phyloP scores from a whole-genome alignment of 257 asterid genomes.

The Solanum piurae region DNA sequence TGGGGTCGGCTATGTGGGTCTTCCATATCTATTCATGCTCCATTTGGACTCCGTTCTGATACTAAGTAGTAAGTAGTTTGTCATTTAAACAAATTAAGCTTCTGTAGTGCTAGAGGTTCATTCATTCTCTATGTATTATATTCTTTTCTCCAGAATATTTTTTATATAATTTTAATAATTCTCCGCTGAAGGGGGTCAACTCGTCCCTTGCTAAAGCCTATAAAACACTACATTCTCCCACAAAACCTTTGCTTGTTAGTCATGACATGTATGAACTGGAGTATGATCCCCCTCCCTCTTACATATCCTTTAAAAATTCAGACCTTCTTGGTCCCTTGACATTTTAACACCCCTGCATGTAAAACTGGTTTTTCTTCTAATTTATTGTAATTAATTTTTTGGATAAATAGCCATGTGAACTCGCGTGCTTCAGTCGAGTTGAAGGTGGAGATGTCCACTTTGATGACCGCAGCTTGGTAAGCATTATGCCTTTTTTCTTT shows the following conservation, averaged over 20 bases:
- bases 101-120: background rate
- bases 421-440: slow-evolving; percentile 87
- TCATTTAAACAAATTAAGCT: background rate
- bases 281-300: background rate
- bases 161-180: background rate
- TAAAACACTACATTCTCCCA: background rate
- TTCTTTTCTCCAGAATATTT: background rate
- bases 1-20: background rate
- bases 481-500: slow-evolving; percentile 10
- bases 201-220: background rate
- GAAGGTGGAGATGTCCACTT: slow-evolving; percentile 93
- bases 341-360: background rate
- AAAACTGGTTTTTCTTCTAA: background rate
- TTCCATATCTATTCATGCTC: background rate
- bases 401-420: slow-evolving; percentile 77
- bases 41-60: background rate
- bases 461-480: slow-evolving; percentile 94
- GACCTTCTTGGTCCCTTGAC: background rate
- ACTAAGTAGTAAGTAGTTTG: background rate
- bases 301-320: background rate
- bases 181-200: background rate
- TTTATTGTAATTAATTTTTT: background rate
- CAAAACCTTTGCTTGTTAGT: background rate
- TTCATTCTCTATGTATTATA: background rate
- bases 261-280: background rate